Percentiles rank a stretch among this genome's conserved stretches.
phyloP scores from a whole-genome alignment of 2,329 filamentous ascomycete species.

The Sclerotinia nivalis region DNA sequence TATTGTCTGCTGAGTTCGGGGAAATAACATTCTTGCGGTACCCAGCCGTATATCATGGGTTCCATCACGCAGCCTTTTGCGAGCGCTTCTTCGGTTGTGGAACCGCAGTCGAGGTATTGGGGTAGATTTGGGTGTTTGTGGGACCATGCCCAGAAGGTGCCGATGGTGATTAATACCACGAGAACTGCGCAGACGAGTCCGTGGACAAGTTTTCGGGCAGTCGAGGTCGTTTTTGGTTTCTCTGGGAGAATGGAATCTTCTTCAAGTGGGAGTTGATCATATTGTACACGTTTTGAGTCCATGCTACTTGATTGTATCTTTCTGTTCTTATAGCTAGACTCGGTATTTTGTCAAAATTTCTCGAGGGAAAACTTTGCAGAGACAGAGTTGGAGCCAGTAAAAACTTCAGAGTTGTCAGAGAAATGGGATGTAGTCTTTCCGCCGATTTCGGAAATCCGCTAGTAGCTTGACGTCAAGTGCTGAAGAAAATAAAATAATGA shows the following conservation, averaged over 20 bases:
- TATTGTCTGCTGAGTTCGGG: constrained; percentile 4
- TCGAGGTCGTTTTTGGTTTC: not conserved
- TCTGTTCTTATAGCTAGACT: no score
- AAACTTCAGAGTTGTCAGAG: not conserved
- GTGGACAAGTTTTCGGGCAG: not conserved
- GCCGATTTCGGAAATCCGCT: not conserved
- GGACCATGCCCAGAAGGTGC: not conserved
- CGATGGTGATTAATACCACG: not conserved
- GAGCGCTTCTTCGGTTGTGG: constrained; percentile 7
- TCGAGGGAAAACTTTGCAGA: not conserved
- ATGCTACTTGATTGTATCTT: not conserved
- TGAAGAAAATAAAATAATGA: not conserved
- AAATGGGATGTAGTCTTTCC: no score
- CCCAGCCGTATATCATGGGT: constrained; percentile 1
- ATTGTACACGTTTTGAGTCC: not conserved
- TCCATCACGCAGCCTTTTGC: not conserved
- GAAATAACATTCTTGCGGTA: constrained; percentile 12
- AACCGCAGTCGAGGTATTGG: not conserved
- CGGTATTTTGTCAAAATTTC: no score
- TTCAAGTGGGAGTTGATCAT: constrained; percentile 7
- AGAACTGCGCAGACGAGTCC: not conserved
- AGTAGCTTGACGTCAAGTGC: no score
- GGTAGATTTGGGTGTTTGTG: not conserved
- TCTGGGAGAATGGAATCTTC: not conserved
- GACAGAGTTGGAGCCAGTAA: not conserved